A percentile compares a stretch with the other conserved stretches of the same genome.
phyloP scores from a whole-genome alignment of 345 rosid species.

The Limnanthes douglasii region DNA sequence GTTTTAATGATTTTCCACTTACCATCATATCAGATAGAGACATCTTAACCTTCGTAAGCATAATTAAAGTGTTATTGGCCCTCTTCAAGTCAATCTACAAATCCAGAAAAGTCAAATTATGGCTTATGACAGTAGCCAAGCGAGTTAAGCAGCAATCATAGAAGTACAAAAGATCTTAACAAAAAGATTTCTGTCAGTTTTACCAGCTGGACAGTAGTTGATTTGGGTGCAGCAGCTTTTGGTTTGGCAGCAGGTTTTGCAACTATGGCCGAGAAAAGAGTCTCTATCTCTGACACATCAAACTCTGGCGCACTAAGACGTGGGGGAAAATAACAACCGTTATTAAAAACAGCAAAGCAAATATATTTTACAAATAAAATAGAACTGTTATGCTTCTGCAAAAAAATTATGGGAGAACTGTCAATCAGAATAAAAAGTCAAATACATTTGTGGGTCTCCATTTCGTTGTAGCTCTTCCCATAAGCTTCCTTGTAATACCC shows the following conservation, averaged over 20 bases:
- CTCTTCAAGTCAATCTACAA: conserved; percentile 87
- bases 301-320: conserved; percentile 62
- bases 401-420: conserved; percentile 3
- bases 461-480: conserved; percentile 98
- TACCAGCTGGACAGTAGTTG: conserved; percentile 87
- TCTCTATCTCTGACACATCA: conserved; percentile 90
- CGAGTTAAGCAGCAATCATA: conserved; percentile 3
- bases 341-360: not conserved
- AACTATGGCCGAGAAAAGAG: conserved; percentile 73
- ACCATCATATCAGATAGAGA: conserved; percentile 99
- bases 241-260: conserved; percentile 55
- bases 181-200: no score
- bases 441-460: conserved; percentile 76
- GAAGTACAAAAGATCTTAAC: no score
- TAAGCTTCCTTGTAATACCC: conserved; percentile 96
- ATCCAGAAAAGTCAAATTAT: conserved; percentile 5
- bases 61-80: conserved; percentile 97
- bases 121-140: no score
- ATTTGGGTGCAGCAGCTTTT: conserved; percentile 69
- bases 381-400: conserved; percentile 2
- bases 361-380: conserved; percentile 4
- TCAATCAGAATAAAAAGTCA: conserved; percentile 11
- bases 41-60: conserved; percentile 99
- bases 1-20: no score
- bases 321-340: conserved; percentile 3